A percentile compares a stretch with the other conserved stretches of the same genome.
Conservation (phyloP, 306 rosid genomes). For the Albizia julibrissin region DNA sequence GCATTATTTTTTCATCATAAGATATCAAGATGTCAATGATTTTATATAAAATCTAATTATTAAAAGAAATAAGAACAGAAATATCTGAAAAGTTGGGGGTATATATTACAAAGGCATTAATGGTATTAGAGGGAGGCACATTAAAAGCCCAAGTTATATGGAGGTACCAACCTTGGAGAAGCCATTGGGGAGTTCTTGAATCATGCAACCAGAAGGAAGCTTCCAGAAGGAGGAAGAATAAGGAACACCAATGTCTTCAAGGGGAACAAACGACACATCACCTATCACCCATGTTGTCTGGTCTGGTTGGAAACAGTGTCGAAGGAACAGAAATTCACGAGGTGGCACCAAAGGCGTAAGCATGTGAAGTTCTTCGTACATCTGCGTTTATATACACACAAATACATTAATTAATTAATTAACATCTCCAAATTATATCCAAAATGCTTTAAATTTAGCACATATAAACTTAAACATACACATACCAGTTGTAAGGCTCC, state of each 20-base stretch:
- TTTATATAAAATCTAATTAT: no score
- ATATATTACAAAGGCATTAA: no score
- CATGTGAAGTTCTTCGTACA: conserved; percentile 65
- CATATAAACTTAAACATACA: background rate
- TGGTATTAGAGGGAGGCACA: no score
- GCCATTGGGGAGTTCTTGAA: conserved; percentile 57
- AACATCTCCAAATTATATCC: background rate
- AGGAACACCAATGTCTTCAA: background rate
- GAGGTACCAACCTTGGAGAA: conserved; percentile 50
- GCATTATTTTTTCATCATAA: no score
- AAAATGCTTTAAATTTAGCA: background rate
- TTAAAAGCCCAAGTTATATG: no score
- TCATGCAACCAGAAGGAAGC: conserved; percentile 80
- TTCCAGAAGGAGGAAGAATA: conserved; percentile 45
- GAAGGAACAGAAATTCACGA: conserved; percentile 61
- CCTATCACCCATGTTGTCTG: conserved; percentile 53
- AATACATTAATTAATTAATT: background rate
- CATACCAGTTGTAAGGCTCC: conserved; percentile 63
- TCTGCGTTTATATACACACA: conserved; percentile 40
- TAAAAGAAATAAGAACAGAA: no score
- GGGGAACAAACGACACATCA: conserved; percentile 56
- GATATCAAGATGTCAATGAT: no score
- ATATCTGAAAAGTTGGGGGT: no score
- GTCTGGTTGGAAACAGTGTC: conserved; percentile 57
- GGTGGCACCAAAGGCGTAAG: conserved; percentile 67